These are phyloP conservation scores for Cadophora malorum DNA, from an alignment of 2,329 filamentous ascomycete species.

Conservation along the genomic window DNA sequence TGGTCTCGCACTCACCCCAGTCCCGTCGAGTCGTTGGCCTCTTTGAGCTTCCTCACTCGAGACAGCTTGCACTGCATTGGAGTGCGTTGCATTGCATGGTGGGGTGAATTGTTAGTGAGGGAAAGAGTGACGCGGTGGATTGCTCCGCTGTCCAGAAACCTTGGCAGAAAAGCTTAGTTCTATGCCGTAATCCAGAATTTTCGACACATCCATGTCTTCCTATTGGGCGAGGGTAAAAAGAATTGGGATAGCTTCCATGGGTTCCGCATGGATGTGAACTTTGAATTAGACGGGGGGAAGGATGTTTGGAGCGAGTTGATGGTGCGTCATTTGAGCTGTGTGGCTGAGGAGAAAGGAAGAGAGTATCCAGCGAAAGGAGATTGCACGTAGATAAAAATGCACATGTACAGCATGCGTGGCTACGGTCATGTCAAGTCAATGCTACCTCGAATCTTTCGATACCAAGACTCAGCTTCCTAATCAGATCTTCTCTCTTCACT, in stretches of 20 bases:
- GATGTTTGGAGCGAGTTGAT: not conserved
- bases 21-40: not conserved
- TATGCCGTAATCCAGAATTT: conserved; percentile 15
- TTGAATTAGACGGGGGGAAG: not conserved
- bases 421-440: not conserved
- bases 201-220: not conserved
- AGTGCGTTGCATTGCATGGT: conserved; percentile 1
- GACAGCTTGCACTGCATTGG: conserved; percentile 4
- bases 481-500: not conserved
- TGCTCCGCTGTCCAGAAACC: conserved; percentile 18
- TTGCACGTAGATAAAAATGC: not conserved
- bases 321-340: not conserved
- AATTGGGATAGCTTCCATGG: conserved; percentile 14
- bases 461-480: conserved; percentile 10
- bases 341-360: not conserved
- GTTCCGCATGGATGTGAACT: conserved; percentile 8
- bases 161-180: conserved; percentile 26
- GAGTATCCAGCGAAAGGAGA: not conserved
- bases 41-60: conserved; percentile 9
- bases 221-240: not conserved
- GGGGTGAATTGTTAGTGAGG: not conserved
- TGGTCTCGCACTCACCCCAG: conserved; percentile 8
- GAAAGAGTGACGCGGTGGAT: conserved; percentile 5
- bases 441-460: conserved; percentile 1
- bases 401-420: not conserved